phyloP scores from a whole-genome alignment of 1,284 basidiomycete species.

The Cryptococcus wingfieldii region DNA sequence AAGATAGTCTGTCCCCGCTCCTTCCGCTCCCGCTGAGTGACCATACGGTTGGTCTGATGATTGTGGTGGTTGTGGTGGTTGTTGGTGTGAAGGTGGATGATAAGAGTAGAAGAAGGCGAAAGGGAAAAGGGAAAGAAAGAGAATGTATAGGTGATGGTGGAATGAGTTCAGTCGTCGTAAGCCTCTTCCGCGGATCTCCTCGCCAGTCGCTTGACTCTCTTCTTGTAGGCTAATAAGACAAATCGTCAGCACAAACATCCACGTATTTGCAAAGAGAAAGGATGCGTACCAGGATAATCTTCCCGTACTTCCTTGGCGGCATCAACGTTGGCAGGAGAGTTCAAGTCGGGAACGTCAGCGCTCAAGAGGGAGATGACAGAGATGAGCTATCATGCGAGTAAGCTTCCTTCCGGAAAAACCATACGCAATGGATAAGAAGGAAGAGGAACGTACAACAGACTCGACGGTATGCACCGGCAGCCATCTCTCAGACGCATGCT shows the following conservation, averaged over 20 bases:
- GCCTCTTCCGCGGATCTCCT: slow-evolving; percentile 81
- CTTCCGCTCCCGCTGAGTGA: too few species aligned
- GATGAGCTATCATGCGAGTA: slow-evolving; percentile 62
- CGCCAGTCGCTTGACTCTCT: slow-evolving; percentile 83
- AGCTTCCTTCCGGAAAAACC: background rate
- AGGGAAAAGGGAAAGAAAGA: too few species aligned
- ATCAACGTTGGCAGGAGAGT: slow-evolving; percentile 96
- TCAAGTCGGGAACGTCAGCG: slow-evolving; percentile 84
- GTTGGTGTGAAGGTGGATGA: background rate
- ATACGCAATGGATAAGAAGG: background rate
- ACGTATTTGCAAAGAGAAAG: background rate
- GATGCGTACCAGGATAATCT: slow-evolving; percentile 59
- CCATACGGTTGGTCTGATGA: too few species aligned
- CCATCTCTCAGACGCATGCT: slow-evolving; percentile 97
- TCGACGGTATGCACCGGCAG: slow-evolving; percentile 95
- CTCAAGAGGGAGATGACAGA: slow-evolving; percentile 95
- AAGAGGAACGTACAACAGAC: slow-evolving; percentile 71
- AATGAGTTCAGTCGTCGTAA: slow-evolving; percentile 55
- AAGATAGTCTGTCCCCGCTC: too few species aligned
- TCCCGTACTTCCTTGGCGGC: slow-evolving; percentile 86
- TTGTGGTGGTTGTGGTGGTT: background rate
- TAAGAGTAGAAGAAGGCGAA: background rate
- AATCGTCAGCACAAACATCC: background rate
- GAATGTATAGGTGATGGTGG: too few species aligned
- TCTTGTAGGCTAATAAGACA: slow-evolving; percentile 64